Evolutionary conservation across 768 basidiomycete species (phyloP).

Genomic region (Panellus pusillus): DNA sequence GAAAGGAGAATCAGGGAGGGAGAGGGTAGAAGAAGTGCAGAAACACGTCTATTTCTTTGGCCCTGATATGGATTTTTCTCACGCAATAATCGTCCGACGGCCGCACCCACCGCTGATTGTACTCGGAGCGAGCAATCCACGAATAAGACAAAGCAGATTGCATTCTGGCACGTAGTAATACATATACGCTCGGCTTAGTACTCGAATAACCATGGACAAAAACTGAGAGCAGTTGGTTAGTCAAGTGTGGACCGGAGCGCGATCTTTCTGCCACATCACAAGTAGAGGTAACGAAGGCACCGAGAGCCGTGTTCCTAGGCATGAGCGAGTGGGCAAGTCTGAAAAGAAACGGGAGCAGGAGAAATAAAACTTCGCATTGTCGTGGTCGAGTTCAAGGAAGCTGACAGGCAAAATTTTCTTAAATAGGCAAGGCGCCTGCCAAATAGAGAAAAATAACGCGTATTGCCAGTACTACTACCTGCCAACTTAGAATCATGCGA

Average conservation of each 20-base stretch:
- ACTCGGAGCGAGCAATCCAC: neutral
- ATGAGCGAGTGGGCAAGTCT: conserved; percentile 55
- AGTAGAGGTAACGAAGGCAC: conserved; percentile 82
- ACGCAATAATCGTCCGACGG: conserved; percentile 18
- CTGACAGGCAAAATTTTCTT: neutral
- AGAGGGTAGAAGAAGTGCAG: conserved; percentile 26
- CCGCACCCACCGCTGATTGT: neutral
- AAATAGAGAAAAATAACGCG: too few species aligned
- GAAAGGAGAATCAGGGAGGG: conserved; percentile 20
- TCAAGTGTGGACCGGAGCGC: conserved; percentile 75
- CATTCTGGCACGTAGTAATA: neutral
- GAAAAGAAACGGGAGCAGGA: neutral
- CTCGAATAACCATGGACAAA: conserved; percentile 62
- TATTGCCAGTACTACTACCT: too few species aligned
- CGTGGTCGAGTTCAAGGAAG: neutral
- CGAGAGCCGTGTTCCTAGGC: conserved; percentile 75
- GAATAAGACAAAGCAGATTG: neutral
- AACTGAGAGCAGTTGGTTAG: conserved; percentile 46
- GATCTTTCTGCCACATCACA: conserved; percentile 66
- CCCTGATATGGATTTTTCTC: conserved; percentile 30
- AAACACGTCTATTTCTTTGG: conserved; percentile 26
- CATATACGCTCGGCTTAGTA: conserved; percentile 70
- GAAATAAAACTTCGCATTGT: neutral
- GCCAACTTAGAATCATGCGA: too few species aligned
- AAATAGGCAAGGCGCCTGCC: too few species aligned